phyloP scores from a whole-genome alignment of 2,329 filamentous ascomycete species.

The Orbilia oligospora region DNA sequence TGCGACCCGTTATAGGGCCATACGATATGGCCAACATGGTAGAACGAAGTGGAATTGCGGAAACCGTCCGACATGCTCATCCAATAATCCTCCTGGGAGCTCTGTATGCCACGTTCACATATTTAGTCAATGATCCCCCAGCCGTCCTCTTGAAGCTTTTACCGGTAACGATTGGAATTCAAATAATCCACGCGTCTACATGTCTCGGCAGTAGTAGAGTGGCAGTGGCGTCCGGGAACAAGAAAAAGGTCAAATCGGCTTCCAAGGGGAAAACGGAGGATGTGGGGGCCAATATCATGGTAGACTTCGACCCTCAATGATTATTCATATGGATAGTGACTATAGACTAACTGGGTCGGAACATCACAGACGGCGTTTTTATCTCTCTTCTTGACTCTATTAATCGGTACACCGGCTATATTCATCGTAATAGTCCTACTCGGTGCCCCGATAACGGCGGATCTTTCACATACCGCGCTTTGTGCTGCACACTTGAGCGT shows the following conservation, averaged over 20 bases:
- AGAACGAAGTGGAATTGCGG: slow-evolving; percentile 70
- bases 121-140: slow-evolving; percentile 79
- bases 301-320: background rate
- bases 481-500: slow-evolving; percentile 85
- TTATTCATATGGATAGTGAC: background rate
- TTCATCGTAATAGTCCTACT: slow-evolving; percentile 83
- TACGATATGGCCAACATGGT: slow-evolving; percentile 66
- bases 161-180: slow-evolving; percentile 75
- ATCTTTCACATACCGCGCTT: slow-evolving; percentile 82
- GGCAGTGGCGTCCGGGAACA: background rate
- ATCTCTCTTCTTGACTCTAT: slow-evolving; percentile 74
- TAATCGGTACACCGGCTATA: slow-evolving; percentile 70
- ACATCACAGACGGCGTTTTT: slow-evolving; percentile 77
- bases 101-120: slow-evolving; percentile 75
- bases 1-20: slow-evolving; percentile 10
- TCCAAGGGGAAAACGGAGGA: slow-evolving; percentile 39
- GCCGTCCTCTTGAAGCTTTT: slow-evolving; percentile 75
- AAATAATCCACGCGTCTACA: slow-evolving; percentile 75
- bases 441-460: slow-evolving; percentile 88
- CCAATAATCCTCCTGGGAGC: slow-evolving; percentile 77
- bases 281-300: slow-evolving; percentile 29
- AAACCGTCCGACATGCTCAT: slow-evolving; percentile 76
- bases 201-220: slow-evolving; percentile 69
- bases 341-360: background rate
- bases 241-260: slow-evolving; percentile 47